phyloP scores from a whole-genome alignment of 2,329 filamentous ascomycete species.

The Oidium heveae region DNA sequence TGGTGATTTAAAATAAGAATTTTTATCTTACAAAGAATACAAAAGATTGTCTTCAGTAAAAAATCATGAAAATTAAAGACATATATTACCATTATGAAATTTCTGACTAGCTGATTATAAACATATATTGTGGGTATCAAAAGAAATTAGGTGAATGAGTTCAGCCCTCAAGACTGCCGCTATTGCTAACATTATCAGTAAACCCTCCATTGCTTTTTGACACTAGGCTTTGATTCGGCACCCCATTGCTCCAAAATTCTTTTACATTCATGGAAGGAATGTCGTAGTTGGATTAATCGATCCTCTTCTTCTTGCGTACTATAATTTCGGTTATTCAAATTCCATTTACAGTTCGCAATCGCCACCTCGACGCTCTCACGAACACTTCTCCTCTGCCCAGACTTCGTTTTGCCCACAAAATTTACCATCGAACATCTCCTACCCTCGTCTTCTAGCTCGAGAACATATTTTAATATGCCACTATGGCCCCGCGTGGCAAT shows the following conservation, averaged over 20 bases:
- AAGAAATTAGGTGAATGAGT: too few relatives aligned
- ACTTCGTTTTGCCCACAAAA: slow-evolving; percentile 1
- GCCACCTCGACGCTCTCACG: slow-evolving; percentile 3
- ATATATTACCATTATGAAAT: too few relatives aligned
- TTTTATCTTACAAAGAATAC: too few relatives aligned
- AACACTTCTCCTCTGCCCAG: neutral
- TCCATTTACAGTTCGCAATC: slow-evolving; percentile 1
- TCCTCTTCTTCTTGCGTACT: neutral
- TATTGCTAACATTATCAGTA: neutral
- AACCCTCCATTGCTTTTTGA: neutral
- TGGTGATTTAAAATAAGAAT: too few relatives aligned
- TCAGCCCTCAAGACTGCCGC: too few relatives aligned
- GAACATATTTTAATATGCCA: slow-evolving; percentile 6
- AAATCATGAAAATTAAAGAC: too few relatives aligned
- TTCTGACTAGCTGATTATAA: too few relatives aligned
- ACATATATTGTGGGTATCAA: too few relatives aligned
- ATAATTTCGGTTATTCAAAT: neutral
- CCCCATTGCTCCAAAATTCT: neutral
- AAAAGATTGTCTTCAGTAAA: too few relatives aligned
- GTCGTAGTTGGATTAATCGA: neutral
- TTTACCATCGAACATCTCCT: slow-evolving; percentile 8
- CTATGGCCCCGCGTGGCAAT: slow-evolving; percentile 6
- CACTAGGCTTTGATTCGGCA: neutral
- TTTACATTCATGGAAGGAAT: neutral
- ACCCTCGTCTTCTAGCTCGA: slow-evolving; percentile 4